Evolutionary conservation across 441 rosid species (phyloP).

Genomic region (Hura crepitans): DNA sequence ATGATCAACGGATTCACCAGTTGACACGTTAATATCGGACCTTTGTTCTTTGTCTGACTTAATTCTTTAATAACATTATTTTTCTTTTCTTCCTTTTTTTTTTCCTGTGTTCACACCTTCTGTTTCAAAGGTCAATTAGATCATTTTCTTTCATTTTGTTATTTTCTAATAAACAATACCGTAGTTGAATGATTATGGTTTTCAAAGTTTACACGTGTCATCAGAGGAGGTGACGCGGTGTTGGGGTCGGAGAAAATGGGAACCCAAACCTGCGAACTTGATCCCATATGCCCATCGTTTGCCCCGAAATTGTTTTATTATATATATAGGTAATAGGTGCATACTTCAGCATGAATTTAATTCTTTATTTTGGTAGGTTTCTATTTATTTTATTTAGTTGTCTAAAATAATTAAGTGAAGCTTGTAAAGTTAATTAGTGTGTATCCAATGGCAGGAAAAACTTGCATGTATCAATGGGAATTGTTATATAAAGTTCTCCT

Average conservation of each 20-base stretch:
- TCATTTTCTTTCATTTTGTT: background rate
- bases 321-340: background rate
- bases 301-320: background rate
- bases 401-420: background rate
- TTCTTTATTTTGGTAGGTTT: no score
- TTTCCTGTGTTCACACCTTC: constrained; percentile 17
- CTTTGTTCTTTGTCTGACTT: background rate
- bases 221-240: background rate
- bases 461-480: no score
- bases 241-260: background rate
- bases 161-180: background rate
- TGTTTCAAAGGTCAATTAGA: constrained; percentile 16
- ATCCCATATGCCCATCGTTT: background rate
- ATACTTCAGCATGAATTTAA: no score
- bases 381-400: background rate
- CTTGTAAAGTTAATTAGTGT: no score
- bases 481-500: no score
- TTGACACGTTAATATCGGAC: constrained; percentile 22
- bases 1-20: no score
- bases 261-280: background rate
- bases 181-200: background rate
- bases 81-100: no score
- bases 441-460: background rate
- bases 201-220: background rate
- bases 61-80: no score